These are phyloP conservation scores for Chondrus crispus DNA, from an alignment of 23 red algal species.

Conservation along the genomic window DNA sequence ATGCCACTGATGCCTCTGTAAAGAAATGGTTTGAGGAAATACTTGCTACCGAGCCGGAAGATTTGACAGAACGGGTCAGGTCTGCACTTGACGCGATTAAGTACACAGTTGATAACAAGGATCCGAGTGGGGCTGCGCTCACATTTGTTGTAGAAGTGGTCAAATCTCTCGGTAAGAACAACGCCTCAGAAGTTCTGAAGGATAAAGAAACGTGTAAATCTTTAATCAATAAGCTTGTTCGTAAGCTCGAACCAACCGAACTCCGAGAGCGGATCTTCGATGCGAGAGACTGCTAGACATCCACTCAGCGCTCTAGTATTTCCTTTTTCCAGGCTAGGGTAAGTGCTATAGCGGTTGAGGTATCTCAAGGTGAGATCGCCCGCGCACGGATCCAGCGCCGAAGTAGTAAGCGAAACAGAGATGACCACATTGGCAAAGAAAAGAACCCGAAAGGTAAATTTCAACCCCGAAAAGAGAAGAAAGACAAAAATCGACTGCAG, in stretches of 20 bases:
- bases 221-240: slow-evolving; percentile 4
- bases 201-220: slow-evolving; percentile 15
- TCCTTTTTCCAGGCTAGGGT: too few species aligned
- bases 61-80: slow-evolving; percentile 25
- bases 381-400: too few species aligned
- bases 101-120: background rate
- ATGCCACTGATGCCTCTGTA: slow-evolving; percentile 28
- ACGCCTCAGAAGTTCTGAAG: slow-evolving; percentile 10
- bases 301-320: too few species aligned
- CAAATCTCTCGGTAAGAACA: slow-evolving; percentile 8
- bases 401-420: too few species aligned
- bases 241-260: background rate
- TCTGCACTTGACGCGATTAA: background rate
- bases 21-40: background rate
- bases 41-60: background rate
- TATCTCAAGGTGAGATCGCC: too few species aligned
- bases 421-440: too few species aligned
- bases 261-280: background rate
- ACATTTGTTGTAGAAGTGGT: slow-evolving; percentile 28
- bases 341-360: too few species aligned
- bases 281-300: too few species aligned
- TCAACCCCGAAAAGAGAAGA: too few species aligned
- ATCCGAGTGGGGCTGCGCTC: background rate
- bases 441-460: too few species aligned
- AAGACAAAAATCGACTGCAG: too few species aligned